Evolutionary conservation across 164 flowering plant genomes (phyloP), one percentile per base, ranked within the genome.

Genomic region (Vitis riparia): DNA sequence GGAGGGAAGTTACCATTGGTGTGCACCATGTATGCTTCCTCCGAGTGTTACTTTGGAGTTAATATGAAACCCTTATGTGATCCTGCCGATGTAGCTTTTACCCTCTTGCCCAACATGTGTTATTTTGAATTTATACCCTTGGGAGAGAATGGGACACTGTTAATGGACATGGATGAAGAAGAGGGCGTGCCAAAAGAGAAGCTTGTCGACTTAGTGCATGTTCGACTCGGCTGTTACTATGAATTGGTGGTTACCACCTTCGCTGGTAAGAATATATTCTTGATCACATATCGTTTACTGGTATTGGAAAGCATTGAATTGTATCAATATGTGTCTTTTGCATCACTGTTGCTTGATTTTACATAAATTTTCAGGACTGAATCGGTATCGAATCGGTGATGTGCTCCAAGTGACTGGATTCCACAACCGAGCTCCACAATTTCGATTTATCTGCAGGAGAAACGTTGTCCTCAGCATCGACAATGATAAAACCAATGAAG

Each of bases 171-270:
- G 0, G 85, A 76, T 4, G 85, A 81, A 49, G 89, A 88, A 1
- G 82, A 73, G 16, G 86, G 75, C 30, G 84, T 79, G 61, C 67
- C 70, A 0, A 68, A 15, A 53, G 79, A 71, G n/a, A 71, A 65
- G 73, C 77, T 88, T 4, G 89, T 90, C 1, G 84, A 83, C 69
- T 73, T 94, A 55, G 94, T 78, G 4, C 44, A 88, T 8, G 98
- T 94, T 13, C 80, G 66, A 65, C 47, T 82, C 2, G 97, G 96
- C 3, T 71, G 72, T 58, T 84, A 82, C 62, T 94, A 94, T 58
- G 98, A 94, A 58, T 75, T 94, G 32, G 94, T 94, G 1, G 82
- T 91, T 59, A 94, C 98, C 10, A 94, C 92, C 27, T 91, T 83
- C 70, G 82, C 98, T 2, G 98, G 98, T 90, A 74, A 77, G 76